These are phyloP conservation scores for Ensete glaucum DNA, from an alignment of 176 grass and related monocot genomes.

Conservation along the genomic window DNA sequence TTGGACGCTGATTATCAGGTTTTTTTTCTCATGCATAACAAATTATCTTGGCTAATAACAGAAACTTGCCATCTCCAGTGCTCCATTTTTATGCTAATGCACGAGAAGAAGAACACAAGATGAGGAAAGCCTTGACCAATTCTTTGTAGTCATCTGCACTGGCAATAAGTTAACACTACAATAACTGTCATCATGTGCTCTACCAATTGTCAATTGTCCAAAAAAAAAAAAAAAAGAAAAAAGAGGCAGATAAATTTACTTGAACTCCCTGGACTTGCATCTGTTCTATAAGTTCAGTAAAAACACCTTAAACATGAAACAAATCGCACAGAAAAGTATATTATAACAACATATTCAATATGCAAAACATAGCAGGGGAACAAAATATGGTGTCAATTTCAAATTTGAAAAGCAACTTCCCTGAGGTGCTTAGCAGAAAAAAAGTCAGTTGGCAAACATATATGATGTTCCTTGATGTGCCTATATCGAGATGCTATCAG, in stretches of 20 bases:
- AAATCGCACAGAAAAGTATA: neutral
- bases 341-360: constrained; percentile 10
- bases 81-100: neutral
- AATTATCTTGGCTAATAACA: neutral
- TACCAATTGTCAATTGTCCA: neutral
- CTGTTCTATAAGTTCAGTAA: constrained; percentile 94
- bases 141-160: neutral
- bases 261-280: constrained; percentile 99
- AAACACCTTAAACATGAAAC: constrained; percentile 54
- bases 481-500: no score
- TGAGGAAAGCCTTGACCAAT: neutral
- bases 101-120: neutral
- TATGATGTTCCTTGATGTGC: neutral
- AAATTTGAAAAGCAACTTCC: neutral
- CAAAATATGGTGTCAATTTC: neutral
- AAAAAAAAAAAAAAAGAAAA: neutral
- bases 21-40: no score
- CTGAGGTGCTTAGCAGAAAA: no score
- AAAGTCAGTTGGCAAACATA: neutral
- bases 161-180: neutral
- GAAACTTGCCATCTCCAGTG: neutral
- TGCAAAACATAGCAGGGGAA: neutral
- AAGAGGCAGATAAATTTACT: constrained; percentile 33
- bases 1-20: neutral
- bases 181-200: neutral